Evolutionary conservation across 2,329 filamentous ascomycete genomes (phyloP).

Genomic region (Coleophoma eucalyptorum): DNA sequence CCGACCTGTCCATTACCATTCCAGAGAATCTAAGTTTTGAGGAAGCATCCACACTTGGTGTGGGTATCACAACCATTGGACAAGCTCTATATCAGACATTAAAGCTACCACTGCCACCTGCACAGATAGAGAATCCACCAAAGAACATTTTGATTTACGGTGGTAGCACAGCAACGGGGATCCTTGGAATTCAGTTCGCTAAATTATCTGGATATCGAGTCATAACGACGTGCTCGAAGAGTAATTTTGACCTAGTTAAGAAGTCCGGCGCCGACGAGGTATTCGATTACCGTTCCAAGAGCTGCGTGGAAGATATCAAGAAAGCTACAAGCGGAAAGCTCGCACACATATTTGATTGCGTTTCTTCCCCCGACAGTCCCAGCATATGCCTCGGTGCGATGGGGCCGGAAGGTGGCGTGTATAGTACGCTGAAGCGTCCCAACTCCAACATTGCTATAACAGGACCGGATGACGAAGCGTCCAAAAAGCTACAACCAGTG

Average conservation of each 20-base stretch:
- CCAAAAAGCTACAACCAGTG: neutral
- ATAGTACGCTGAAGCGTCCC: conserved; percentile 6
- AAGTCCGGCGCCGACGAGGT: conserved; percentile 32
- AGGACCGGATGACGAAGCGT: neutral
- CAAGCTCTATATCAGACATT: conserved; percentile 16
- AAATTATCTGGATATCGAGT: conserved; percentile 24
- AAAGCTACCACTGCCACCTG: conserved; percentile 29
- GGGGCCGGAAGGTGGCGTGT: conserved; percentile 24
- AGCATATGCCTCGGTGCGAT: conserved; percentile 31
- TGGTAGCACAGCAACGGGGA: conserved; percentile 37
- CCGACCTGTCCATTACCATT: conserved; percentile 35
- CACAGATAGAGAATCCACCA: conserved; percentile 21
- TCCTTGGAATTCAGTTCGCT: conserved; percentile 38
- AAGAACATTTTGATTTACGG: conserved; percentile 37
- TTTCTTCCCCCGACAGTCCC: conserved; percentile 25
- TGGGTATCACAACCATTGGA: conserved; percentile 11
- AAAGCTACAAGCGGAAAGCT: conserved; percentile 31
- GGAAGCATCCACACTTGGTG: conserved; percentile 21
- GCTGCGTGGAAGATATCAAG: conserved; percentile 28
- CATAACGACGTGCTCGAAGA: conserved; percentile 29
- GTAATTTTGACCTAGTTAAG: conserved; percentile 30
- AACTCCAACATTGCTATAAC: no score
- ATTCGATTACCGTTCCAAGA: conserved; percentile 33
- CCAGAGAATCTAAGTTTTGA: conserved; percentile 27
- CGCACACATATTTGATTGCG: conserved; percentile 31